Conservation (phyloP, 2,329 filamentous ascomycete genomes). For the Ophiostoma piceae region DNA sequence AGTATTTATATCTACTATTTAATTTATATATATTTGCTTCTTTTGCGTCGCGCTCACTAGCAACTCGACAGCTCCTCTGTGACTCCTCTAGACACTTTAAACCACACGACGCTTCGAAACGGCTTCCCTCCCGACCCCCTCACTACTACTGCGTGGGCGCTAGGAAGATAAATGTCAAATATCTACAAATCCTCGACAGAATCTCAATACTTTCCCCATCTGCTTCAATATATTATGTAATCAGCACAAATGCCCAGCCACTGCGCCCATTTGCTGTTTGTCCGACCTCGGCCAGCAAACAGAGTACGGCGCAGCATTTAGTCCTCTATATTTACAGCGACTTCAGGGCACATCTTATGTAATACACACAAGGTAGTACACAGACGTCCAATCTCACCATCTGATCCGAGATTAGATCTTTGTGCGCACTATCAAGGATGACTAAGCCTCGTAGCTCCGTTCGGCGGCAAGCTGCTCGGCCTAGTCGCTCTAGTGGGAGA, state of each 20-base stretch:
- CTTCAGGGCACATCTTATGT: not conserved
- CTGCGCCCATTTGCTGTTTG: not conserved
- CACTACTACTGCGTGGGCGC: not conserved
- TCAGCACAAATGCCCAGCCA: not conserved
- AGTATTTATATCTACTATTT: not conserved
- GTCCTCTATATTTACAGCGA: not conserved
- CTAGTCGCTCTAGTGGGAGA: not conserved
- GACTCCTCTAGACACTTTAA: no score
- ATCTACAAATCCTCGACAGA: not conserved
- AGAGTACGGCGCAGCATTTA: not conserved
- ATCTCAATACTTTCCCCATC: not conserved
- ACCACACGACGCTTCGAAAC: not conserved
- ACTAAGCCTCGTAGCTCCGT: conserved; percentile 4
- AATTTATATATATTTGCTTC: not conserved
- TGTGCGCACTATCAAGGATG: not conserved
- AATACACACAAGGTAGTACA: not conserved
- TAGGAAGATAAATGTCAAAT: not conserved
- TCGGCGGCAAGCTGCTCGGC: conserved; percentile 8
- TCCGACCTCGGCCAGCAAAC: not conserved
- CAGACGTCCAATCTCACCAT: not conserved
- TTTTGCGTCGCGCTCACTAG: not conserved
- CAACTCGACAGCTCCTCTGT: not conserved
- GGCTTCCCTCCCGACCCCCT: not conserved
- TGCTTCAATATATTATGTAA: conserved; percentile 2
- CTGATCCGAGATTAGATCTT: not conserved